These are phyloP conservation scores for Fusarium pseudocircinatum DNA, from an alignment of 2,329 filamentous ascomycete species.

Conservation along the genomic window DNA sequence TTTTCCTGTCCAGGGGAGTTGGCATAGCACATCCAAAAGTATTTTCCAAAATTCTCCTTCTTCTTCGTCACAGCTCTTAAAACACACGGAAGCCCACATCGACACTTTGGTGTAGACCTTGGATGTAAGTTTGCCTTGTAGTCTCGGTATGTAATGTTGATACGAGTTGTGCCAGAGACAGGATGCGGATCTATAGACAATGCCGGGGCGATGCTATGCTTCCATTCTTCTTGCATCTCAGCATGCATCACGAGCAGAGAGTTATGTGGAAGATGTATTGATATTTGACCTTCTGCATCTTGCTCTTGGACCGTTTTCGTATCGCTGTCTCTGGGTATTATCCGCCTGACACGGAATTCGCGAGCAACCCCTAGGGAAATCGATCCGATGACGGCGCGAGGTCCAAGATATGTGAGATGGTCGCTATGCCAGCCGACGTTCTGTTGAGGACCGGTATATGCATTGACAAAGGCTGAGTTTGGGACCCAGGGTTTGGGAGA, in stretches of 20 bases:
- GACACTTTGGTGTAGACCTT: conserved; percentile 78
- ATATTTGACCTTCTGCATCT: conserved; percentile 84
- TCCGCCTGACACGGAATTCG: conserved; percentile 86
- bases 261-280: conserved; percentile 94
- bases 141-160: conserved; percentile 94
- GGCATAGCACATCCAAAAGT: conserved; percentile 95
- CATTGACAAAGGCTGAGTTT: conserved; percentile 95
- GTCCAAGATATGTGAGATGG: conserved; percentile 91
- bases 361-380: conserved; percentile 91
- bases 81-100: conserved; percentile 73
- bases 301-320: conserved; percentile 55
- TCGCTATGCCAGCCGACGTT: conserved; percentile 94
- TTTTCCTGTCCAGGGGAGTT: conserved; percentile 74
- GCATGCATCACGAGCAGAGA: conserved; percentile 95
- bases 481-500: conserved; percentile 78
- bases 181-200: conserved; percentile 85
- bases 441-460: conserved; percentile 83
- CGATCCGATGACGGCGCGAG: conserved; percentile 87
- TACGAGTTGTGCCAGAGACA: conserved; percentile 78
- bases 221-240: conserved; percentile 98
- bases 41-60: conserved; percentile 78
- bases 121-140: conserved; percentile 84
- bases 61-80: conserved; percentile 84
- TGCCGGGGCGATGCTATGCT: conserved; percentile 83
- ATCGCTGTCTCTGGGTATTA: conserved; percentile 69